Base-by-base conservation (phyloP, 371 early-diverging fungal species). In the Mucor racemosus region DNA sequence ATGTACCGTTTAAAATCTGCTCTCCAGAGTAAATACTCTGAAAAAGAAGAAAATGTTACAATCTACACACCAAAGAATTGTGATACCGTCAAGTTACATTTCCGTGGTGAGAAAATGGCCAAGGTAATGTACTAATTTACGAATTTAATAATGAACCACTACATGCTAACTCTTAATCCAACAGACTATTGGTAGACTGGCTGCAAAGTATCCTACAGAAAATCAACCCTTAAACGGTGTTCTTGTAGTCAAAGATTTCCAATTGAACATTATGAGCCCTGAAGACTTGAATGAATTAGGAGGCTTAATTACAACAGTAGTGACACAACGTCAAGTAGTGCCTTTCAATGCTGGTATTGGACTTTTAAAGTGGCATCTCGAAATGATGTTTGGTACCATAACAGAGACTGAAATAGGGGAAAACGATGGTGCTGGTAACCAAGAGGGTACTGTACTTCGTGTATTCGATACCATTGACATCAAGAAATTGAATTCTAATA, bases 1-100 rank as follows among this genome's bases (percentile, higher is more conserved):
- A 99, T 99, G 99, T 90, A 87, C n/a, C 88, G 99, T 58, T 81
- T 99, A 67, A 91, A 93, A 67, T 90, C 94, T 61, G 98, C 99
- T 0, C 76, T 99, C 31, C 85, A 89, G 69, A 93, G 92, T 79
- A 86, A 88, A 72, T 96, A 93, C 76, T 86, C 88, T 17, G 95
- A 95, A 68, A 82, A 88, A 13, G 91, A 95, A 64, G 89, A 94
- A 58, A 87, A 91, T 40, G 88, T 98, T 66, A 86, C 92, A 46
- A 92, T 98, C 36, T 93, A 92, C 72, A 93, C 99, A 2, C 99
- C 99, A 8, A 89, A 88, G 71, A 99, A 99, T 79, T 95, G 95
- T 58, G 98, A 99, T 73, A 87, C 94, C 0, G 94, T 99, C 36
- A 91, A 89, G 66, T 84, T 99, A 61, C 90, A 92, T 74, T 99